Evolutionary conservation across 108 stramenopile genomes (phyloP), one percentile per base, ranked within the genome.

Genomic region (Asterionellopsis glacialis): DNA sequence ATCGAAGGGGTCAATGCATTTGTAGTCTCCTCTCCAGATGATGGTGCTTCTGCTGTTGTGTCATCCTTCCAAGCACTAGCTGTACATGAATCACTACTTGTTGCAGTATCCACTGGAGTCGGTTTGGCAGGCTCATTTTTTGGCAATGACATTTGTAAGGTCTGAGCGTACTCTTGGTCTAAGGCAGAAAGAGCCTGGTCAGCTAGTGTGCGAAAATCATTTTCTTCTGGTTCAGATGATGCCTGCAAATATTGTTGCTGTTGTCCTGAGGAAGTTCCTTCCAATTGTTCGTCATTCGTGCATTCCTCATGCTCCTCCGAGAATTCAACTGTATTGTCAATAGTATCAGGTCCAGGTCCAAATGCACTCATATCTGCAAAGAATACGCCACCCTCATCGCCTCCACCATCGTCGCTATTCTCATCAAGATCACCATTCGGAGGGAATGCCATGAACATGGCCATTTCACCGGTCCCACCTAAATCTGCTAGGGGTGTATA

Each of bases 141-240:
- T 2, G 33, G 33, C 33, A 33, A 33, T 33, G 33, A 2, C 33
- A 33, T 33, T 33, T 33, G 33, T 7, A 33, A 33, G 0, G 75
- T 76, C 54, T 42, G 54, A 51, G 61, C 33, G 38, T 76, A 76
- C 42, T 76, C 75, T 39, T 57, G n/a, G 7, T 76, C 75, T 2
- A 76, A 56, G 9, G 57, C 38, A 16, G 50, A 57, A 4, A 76
- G 41, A 12, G 69, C 75, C 25, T 40, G 23, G 55, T 65, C 65
- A 7, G 75, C 75, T 49, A 76, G 39, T 22, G 49, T 39, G 39
- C 62, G 51, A 58, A 75, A 75, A 55, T 66, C 59, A 16, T 19
- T 50, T 15, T 38, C 55, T 14, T 9, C 49, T 24, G 41, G 40
- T 21, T 43, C 5, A 11, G 38, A 3, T 0, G 11, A 11, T 12